Base-by-base conservation (phyloP, 768 basidiomycete genomes). In the Boletellus emodensis region DNA sequence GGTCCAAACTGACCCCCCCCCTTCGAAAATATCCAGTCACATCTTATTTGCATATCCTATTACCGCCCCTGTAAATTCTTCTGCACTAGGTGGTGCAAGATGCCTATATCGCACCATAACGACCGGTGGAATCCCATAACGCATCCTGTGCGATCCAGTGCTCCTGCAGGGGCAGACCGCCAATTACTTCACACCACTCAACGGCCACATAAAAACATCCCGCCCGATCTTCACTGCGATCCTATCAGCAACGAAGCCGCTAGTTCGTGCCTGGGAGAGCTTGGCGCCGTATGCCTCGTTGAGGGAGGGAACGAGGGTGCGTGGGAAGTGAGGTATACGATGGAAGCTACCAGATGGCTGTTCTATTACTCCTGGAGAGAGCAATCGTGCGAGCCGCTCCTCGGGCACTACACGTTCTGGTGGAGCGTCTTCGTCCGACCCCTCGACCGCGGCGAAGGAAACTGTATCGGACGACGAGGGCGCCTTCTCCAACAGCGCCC, bases 141-240 rank as follows among this genome's bases (percentile, higher is more conserved):
- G 24, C 20, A 45, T n/a, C 46, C 44, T 48, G 43, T 14, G 40
- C 34, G 50, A 55, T 56, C 39, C 13, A 44, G 42, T 48, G n/a
- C 17, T 32, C 24, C 17, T 17, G 37, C 51, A 56, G 36, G 49
- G 47, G 51, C 41, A 40, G 38, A 52, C 52, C 49, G 46, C 40
- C 26, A 28, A 54, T 51, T 47, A 53, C 39, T 42, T 48, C 15
- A 55, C 40, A 45, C 61, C 58, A 4, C 44, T 44, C 39, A 78
- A 47, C 28, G 62, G 61, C 80, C 78, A 90, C 44, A 68, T 68
- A 56, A 59, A 68, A 6, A 80, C 67, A 8, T 87, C 82, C 63
- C 84, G 87, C 11, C 88, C 90, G 35, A 91, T 87, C 63, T 78
- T 86, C 40, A 84, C 71, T 36, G 73, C 71, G n/a, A 92, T 62